Conservation (phyloP, 2,329 filamentous ascomycete species). For the Calonectria fujianensis region DNA sequence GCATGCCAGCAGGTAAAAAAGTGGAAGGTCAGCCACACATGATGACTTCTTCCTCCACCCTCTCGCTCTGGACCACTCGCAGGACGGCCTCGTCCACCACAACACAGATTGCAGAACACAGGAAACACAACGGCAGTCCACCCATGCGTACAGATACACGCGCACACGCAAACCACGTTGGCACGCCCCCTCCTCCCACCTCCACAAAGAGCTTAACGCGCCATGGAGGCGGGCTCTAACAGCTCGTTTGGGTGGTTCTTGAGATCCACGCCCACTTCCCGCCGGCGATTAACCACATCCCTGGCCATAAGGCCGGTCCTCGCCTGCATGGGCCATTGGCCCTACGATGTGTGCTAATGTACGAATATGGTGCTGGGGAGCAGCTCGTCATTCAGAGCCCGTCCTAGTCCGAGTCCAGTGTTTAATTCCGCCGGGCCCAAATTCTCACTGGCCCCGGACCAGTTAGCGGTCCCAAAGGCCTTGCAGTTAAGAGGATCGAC, state of each 20-base stretch:
- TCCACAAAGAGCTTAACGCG: conserved; percentile 38
- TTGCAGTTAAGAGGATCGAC: conserved; percentile 38
- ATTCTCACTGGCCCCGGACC: conserved; percentile 36
- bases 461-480: conserved; percentile 34
- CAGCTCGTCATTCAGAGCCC: conserved; percentile 22
- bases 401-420: conserved; percentile 24
- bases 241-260: conserved; percentile 42
- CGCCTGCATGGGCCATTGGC: conserved; percentile 33
- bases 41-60: conserved; percentile 14
- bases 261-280: conserved; percentile 55
- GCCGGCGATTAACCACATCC: conserved; percentile 48
- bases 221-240: conserved; percentile 39
- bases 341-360: conserved; percentile 6
- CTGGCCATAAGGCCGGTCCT: conserved; percentile 37
- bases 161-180: conserved; percentile 18
- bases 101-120: conserved; percentile 8
- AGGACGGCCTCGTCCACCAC: conserved; percentile 21
- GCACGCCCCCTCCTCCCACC: conserved; percentile 27
- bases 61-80: conserved; percentile 17
- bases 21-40: conserved; percentile 33
- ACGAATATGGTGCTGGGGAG: background rate
- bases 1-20: conserved; percentile 4
- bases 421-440: conserved; percentile 37
- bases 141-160: conserved; percentile 11
- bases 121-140: conserved; percentile 20